phyloP scores from a whole-genome alignment of 202 grass and related monocot species.

The Bolboschoenoplectus hybrid region DNA sequence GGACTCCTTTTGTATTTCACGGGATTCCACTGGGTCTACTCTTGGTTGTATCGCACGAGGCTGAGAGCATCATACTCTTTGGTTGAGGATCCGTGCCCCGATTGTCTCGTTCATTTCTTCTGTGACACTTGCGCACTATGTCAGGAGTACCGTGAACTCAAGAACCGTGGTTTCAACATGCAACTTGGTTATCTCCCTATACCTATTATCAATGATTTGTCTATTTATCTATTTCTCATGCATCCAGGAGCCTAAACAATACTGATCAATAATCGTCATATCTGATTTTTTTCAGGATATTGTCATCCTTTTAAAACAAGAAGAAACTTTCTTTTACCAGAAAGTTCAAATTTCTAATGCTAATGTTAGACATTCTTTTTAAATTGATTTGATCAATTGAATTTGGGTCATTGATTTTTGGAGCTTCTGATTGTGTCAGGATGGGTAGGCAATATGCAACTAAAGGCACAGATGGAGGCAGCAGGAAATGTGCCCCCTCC shows the following conservation, averaged over 20 bases:
- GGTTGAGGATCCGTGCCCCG: constrained; percentile 48
- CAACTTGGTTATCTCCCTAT: constrained; percentile 49
- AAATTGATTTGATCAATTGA: background rate
- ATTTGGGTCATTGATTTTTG: constrained; percentile 2
- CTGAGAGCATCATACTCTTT: constrained; percentile 51
- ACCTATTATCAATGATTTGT: background rate
- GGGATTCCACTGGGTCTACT: constrained; percentile 42
- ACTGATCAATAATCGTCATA: background rate
- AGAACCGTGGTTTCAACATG: constrained; percentile 62
- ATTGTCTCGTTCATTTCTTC: constrained; percentile 59
- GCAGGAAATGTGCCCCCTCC: background rate
- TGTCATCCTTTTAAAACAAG: background rate
- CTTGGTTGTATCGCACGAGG: constrained; percentile 58
- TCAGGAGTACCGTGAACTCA: constrained; percentile 70
- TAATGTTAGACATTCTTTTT: background rate
- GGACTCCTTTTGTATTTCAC: constrained; percentile 19
- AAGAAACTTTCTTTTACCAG: background rate
- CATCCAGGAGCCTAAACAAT: background rate
- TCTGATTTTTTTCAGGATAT: background rate
- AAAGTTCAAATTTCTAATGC: background rate
- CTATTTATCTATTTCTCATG: background rate
- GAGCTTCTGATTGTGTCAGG: constrained; percentile 9
- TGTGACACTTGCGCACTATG: constrained; percentile 59
- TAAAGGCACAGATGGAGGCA: background rate
- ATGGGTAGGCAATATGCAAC: constrained; percentile 34